Conservation (phyloP, 1,284 basidiomycete species). For the Trichosporon sp. region DNA sequence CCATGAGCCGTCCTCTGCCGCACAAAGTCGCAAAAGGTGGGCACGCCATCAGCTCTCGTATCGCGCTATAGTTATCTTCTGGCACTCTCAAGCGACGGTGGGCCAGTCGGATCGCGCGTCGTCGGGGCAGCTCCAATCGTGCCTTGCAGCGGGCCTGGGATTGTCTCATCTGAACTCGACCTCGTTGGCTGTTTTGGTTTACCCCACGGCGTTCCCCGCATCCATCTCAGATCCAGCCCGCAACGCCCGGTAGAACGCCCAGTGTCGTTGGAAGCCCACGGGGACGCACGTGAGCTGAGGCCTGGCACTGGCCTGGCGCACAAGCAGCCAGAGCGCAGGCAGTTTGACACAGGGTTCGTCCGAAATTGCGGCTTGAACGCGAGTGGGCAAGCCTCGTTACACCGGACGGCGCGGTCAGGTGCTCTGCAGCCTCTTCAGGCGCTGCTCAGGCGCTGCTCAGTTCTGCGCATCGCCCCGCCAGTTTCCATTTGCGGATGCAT, state of each 20-base stretch:
- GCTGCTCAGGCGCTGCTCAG: no score
- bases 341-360: no score
- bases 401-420: no score
- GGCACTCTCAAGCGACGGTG: not conserved
- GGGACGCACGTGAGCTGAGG: not conserved
- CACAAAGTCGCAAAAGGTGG: not conserved
- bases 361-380: not conserved
- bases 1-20: not conserved
- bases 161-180: not conserved
- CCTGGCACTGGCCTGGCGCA: not conserved
- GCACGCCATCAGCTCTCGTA: constrained; percentile 6
- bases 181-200: not conserved
- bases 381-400: not conserved
- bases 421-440: no score
- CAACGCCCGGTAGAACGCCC: no score
- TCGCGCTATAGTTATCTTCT: not conserved
- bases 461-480: no score
- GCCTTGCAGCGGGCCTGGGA: not conserved
- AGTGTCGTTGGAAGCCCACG: not conserved
- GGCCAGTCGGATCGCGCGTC: constrained; percentile 7
- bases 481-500: not conserved
- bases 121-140: not conserved
- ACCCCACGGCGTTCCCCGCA: not conserved
- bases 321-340: no score
- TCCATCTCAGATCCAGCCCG: not conserved